Conservation (phyloP, 2,329 filamentous ascomycete genomes). For the Mariannaea sp. region DNA sequence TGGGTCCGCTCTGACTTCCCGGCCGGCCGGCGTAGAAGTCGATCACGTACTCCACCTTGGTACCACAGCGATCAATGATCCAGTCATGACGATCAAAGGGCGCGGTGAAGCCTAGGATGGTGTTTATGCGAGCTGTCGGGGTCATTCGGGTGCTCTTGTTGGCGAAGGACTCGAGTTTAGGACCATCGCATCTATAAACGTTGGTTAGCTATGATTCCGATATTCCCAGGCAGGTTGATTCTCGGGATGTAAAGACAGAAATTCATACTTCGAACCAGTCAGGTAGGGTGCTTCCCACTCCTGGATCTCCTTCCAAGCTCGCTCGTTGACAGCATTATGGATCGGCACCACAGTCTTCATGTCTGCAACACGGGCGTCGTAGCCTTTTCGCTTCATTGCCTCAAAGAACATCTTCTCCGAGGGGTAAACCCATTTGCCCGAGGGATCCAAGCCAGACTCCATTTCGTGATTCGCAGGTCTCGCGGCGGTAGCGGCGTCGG, state of each 20-base stretch:
- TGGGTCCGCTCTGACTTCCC: constrained; percentile 48
- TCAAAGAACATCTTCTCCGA: constrained; percentile 98
- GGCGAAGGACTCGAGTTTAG: constrained; percentile 80
- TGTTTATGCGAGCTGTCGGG: constrained; percentile 82
- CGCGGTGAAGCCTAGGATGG: constrained; percentile 81
- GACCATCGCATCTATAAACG: constrained; percentile 68
- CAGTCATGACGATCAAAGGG: constrained; percentile 98
- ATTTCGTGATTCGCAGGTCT: constrained; percentile 71
- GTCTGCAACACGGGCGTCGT: constrained; percentile 71
- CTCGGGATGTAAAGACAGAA: neutral
- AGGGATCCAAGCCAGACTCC: constrained; percentile 73
- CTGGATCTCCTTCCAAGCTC: constrained; percentile 91
- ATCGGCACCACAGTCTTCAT: constrained; percentile 95
- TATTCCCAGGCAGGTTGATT: no score
- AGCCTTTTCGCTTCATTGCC: constrained; percentile 89
- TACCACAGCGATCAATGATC: constrained; percentile 91
- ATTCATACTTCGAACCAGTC: constrained; percentile 60
- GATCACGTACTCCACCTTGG: constrained; percentile 89
- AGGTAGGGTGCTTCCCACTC: constrained; percentile 79
- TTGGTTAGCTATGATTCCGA: no score
- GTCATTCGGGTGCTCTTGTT: constrained; percentile 74
- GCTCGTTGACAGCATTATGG: constrained; percentile 97
- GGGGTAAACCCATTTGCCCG: constrained; percentile 96
- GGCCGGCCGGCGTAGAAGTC: constrained; percentile 88
- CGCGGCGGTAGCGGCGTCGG: constrained; percentile 24